phyloP scores from a whole-genome alignment of 352 stramenopile species.

The Phytophthora tubulina region DNA sequence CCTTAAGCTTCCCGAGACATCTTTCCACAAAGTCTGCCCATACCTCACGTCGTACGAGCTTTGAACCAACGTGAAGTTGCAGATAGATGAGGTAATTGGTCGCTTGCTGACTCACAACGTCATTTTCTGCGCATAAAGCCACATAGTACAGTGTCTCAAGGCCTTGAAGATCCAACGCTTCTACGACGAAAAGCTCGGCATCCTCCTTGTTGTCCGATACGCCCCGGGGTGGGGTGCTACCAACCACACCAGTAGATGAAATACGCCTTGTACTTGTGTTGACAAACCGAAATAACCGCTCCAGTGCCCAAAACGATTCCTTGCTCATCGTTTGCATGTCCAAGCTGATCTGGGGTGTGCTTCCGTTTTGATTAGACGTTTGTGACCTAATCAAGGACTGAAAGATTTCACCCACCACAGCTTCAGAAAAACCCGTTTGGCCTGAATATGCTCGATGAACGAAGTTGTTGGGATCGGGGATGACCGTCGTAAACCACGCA shows the following conservation, averaged over 20 bases:
- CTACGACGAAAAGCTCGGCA: conserved; percentile 54
- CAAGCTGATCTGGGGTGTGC: conserved; percentile 45
- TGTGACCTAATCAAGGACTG: conserved; percentile 51
- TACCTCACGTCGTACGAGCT: conserved; percentile 74
- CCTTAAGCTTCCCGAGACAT: conserved; percentile 56
- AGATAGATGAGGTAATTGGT: conserved; percentile 80
- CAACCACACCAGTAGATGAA: conserved; percentile 43
- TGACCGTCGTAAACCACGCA: conserved; percentile 72
- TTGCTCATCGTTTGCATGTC: conserved; percentile 62
- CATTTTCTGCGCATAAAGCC: conserved; percentile 48
- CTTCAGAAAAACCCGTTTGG: conserved; percentile 67
- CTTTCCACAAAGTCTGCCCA: conserved; percentile 71
- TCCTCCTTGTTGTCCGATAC: conserved; percentile 27
- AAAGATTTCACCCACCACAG: conserved; percentile 61
- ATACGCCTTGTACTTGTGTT: conserved; percentile 60
- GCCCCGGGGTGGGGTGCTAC: conserved; percentile 27
- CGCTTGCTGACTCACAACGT: conserved; percentile 59
- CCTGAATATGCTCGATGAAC: conserved; percentile 71
- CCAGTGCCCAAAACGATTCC: conserved; percentile 65
- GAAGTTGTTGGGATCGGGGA: conserved; percentile 78
- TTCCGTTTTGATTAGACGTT: conserved; percentile 16
- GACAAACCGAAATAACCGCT: conserved; percentile 71
- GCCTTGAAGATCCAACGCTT: conserved; percentile 69
- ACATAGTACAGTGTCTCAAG: conserved; percentile 71
- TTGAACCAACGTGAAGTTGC: conserved; percentile 73